Base-by-base conservation (phyloP, 768 basidiomycete species). In the Trametes villosa region DNA sequence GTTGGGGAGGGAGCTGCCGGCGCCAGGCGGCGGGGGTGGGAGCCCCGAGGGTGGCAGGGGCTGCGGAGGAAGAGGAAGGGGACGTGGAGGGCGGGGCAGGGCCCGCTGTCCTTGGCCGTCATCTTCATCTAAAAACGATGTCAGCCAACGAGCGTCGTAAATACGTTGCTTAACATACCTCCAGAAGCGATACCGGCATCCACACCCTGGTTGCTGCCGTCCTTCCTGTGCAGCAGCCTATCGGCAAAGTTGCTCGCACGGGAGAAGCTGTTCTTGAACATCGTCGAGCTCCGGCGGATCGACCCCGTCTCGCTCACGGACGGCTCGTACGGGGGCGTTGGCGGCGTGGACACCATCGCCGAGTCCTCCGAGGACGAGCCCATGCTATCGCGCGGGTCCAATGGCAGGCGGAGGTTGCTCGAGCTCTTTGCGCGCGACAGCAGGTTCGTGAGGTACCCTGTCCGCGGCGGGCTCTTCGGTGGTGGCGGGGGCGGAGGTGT, bases 291-390 rank as follows among this genome's bases (percentile, higher is more conserved):
- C 26, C 67, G 54, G 18, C 67, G 56, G 11, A 74, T 68, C 1
- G 74, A 72, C 34, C 69, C 74, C 17, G 70, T 61, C 53, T 71
- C 72, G 1, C 60, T 71, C 34, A 62, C 59, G 47, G 64, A 27
- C 49, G 59, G 70, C 58, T 65, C 65, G 54, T 63, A 75, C 15
- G 60, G 76, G 71, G 67, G 76, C 71, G 60, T 86, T 76, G 86
- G 80, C 29, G 88, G 88, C 20, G 85, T 87, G 7, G 79, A 74
- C n/a, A 86, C 79, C 22, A 81, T 75, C 31, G 79, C 79, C 26
- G 86, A 88, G 65, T 89, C 88, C 63, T 91, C 88, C 7, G 86
- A 87, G 0, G 87, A 89, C 55, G 85, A 86, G 1, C 81, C 83
- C 22, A 83, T 75, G 67, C 89, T 91, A 34, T 83, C 75, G 17